Base-by-base conservation (phyloP, 2,329 filamentous ascomycete genomes). In the Ophiostoma quercus region DNA sequence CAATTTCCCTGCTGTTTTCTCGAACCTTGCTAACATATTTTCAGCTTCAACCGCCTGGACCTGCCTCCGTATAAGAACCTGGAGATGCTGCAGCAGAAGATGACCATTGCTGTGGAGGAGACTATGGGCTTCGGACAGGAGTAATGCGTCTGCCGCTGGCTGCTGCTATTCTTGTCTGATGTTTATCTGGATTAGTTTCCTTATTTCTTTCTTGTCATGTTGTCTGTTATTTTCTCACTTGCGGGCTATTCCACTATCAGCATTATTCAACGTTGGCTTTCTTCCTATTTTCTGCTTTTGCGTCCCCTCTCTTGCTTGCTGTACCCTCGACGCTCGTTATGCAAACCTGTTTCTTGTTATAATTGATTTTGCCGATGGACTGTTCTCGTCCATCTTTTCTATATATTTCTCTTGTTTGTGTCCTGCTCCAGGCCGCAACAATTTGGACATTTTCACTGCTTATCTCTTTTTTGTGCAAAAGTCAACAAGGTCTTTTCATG, bases 71-170 rank as follows among this genome's bases (percentile, higher is more conserved):
- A 99, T 79, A 98, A 97, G 84, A 88, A 85, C 29, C 85, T 94
- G 76, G 94, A 98, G 73, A 87, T 87, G 75, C 84, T 99, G 74
- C 90, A 94, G 78, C 84, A 89, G 77, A 99, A 99, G 82, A 84
- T 99, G 75, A 95, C 94, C 7, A 96, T 97, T 80, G 95, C 95
- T 34, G 95, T 99, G 69, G 95, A 99, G 82, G 95, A 99, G 83
- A 99, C 95, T 0, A 94, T 99, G 84, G 95, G 95, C 73, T 99
- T 99, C 79, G 95, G 95, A 74, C 95, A 99, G 83, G 95, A 99
- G 83, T 99, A 92, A 29, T 19, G 34, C 3, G 16, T 41, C n/a
- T 39, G n/a, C 34, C 19, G 34, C 22, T 37, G 22, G 11, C 54
- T 14, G 19, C 43, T 41, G 39, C 1, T 39, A 8, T 67, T 60